A percentile compares a stretch with the other conserved stretches of the same genome.
These are phyloP conservation scores for Calonectria hongkongensis DNA, from an alignment of 2,329 filamentous ascomycete species.

Conservation along the genomic window DNA sequence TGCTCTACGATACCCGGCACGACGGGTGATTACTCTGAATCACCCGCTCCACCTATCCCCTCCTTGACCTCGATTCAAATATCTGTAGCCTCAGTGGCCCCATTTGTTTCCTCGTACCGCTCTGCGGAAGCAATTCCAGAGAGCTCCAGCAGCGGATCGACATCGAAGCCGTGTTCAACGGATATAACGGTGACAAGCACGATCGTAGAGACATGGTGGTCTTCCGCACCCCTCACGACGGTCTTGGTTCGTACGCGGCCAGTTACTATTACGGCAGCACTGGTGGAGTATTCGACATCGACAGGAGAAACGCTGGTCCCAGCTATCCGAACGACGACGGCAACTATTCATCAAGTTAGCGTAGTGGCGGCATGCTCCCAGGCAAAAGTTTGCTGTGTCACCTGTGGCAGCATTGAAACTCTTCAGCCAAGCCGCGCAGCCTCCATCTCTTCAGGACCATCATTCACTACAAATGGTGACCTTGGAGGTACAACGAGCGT, in stretches of 20 bases:
- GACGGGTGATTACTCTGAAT: slow-evolving; percentile 21
- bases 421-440: neutral
- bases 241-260: slow-evolving; percentile 48
- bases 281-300: slow-evolving; percentile 55
- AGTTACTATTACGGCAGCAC: slow-evolving; percentile 48
- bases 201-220: slow-evolving; percentile 52
- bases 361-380: slow-evolving; percentile 43
- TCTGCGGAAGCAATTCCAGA: neutral
- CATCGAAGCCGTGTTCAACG: slow-evolving; percentile 48
- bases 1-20: slow-evolving; percentile 49
- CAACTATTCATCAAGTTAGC: slow-evolving; percentile 48
- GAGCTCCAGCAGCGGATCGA: neutral
- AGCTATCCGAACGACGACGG: slow-evolving; percentile 48
- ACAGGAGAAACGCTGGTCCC: slow-evolving; percentile 47
- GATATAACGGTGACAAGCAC: slow-evolving; percentile 54
- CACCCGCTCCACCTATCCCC: slow-evolving; percentile 17
- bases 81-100: slow-evolving; percentile 34
- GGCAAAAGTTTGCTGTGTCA: slow-evolving; percentile 44
- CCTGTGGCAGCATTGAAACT: slow-evolving; percentile 38
- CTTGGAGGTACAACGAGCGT: neutral
- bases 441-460: neutral
- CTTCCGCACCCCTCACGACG: slow-evolving; percentile 42
- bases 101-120: slow-evolving; percentile 36
- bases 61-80: slow-evolving; percentile 25
- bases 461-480: neutral